Evolutionary conservation across 805 yeast species (phyloP), one percentile per base, ranked within the genome.

Genomic region (Saccharomycopsis oosterbeekiorum): DNA sequence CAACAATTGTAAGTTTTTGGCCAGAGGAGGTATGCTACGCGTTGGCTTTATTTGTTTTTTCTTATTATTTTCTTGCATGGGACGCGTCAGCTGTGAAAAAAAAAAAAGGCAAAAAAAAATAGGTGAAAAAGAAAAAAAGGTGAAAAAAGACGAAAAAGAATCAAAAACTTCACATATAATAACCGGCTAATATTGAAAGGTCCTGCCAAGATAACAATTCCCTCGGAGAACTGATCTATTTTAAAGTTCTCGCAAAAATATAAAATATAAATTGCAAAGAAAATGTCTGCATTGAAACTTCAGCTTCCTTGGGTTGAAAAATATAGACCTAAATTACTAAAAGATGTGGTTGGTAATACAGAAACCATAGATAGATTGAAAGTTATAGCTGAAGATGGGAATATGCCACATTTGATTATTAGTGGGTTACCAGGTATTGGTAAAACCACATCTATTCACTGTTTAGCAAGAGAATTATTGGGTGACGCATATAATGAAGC

Each of bases 401-500:
- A 94, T 73, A 87, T 94, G 89, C 98, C 99, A 1, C 97, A 94
- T 74, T 78, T 94, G 81, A 92, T 94, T 67, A 88, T 94, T 55
- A 86, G 94, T n/a, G 96, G 99, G 2, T 75, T 90, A 55, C 99
- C 99, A 1, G 99, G 99, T 67, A 93, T 94, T 60, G 99, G 99
- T 51, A 94, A 94, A 71, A 94, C 99, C 1, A 94, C 99, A 0
- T 87, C 97, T 1, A 83, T 94, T 5, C 89, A 88, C 64, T 92
- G 97, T 75, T 79, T 94, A 36, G 97, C 98, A 0, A 80, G 83
- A 59, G 96, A 88, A 69, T 74, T 94, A 51, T 76, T 94, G 37
- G 97, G 96, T 0, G 81, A 81, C 19, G 75, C 83, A 29, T 85
- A 85, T 67, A 76, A 78, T 42, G 93, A 87, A 66, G 99, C 97